Conservation (phyloP, 371 early-diverging fungal species). For the Thermomucor indicae-seudaticae region DNA sequence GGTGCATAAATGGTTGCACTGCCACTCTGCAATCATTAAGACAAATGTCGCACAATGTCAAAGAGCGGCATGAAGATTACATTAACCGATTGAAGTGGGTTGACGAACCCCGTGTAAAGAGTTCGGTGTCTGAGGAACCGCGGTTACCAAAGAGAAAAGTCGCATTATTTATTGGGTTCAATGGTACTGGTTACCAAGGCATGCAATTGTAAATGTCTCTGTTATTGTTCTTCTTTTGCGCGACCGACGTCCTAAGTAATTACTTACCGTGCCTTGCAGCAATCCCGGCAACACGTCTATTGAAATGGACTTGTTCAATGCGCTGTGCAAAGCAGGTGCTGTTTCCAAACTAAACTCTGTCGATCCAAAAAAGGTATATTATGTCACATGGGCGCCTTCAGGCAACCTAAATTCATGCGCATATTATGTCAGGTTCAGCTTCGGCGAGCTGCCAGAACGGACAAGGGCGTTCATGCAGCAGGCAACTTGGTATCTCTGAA, state of each 20-base stretch:
- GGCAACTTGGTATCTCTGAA: slow-evolving; percentile 94
- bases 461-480: slow-evolving; percentile 99
- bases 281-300: slow-evolving; percentile 74
- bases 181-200: slow-evolving; percentile 94
- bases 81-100: too few species aligned
- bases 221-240: too few species aligned
- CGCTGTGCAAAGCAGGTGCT: slow-evolving; percentile 68
- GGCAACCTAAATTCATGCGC: not conserved
- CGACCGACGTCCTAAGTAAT: not conserved
- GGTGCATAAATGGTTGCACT: too few species aligned
- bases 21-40: too few species aligned
- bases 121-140: not conserved
- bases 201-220: slow-evolving; percentile 88
- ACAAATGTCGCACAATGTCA: too few species aligned
- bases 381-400: not conserved
- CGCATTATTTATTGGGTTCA: slow-evolving; percentile 86
- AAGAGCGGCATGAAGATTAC: too few species aligned
- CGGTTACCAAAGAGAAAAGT: slow-evolving; percentile 79
- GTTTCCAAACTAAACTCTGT: slow-evolving; percentile 73
- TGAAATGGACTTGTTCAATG: slow-evolving; percentile 78
- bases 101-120: too few species aligned
- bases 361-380: slow-evolving; percentile 72
- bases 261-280: slow-evolving; percentile 15
- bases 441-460: slow-evolving; percentile 94
- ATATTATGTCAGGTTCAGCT: slow-evolving; percentile 56